Evolutionary conservation across 805 yeast species (phyloP), one percentile per base, ranked within the genome.

Genomic region (Kluyveromyces nonfermentans): DNA sequence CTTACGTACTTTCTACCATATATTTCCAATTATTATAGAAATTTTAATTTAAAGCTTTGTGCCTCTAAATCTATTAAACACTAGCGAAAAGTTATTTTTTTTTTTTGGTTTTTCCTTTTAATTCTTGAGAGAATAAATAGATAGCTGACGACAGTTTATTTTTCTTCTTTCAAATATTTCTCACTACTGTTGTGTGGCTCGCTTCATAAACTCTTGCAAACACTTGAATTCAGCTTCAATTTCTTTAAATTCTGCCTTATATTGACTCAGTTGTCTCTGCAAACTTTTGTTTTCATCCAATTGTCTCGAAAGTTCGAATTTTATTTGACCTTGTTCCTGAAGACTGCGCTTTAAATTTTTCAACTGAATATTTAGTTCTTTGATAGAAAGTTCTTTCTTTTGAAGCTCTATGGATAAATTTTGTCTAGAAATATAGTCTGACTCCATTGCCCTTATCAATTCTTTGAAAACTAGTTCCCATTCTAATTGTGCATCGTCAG

Each of bases 201-300:
- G 12, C 9, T 10, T 10, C 30, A 25, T 25, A 4, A 25, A 14
- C 7, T 25, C 30, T 4, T 25, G 30, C 30, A 38, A 15, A 25
- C 41, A 14, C 16, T 38, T 38, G 14, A 38, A 20, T 28, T 38
- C 41, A 19, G 20, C 17, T 38, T 28, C 22, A n/a, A 38, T n/a
- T 18, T 31, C 41, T 28, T 28, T 38, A 22, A 38, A 38, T 17
- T 38, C 41, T 7, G 8, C n/a, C 19, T 12, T 38, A 22, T 38
- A 38, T 14, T 31, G 16, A 7, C 18, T 14, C 10, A 38, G 34
- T 16, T 38, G 21, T 31, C 7, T 15, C 31, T 38, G 33, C 31
- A 38, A 38, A 17, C n/a, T 38, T 17, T 28, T 19, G 34, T 38
- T 38, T 12, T 15, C 22, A 3, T 38, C 34, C 8, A 28, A 8